Evolutionary conservation across 2,329 filamentous ascomycete genomes (phyloP).

Genomic region (Cercospora berteroae): DNA sequence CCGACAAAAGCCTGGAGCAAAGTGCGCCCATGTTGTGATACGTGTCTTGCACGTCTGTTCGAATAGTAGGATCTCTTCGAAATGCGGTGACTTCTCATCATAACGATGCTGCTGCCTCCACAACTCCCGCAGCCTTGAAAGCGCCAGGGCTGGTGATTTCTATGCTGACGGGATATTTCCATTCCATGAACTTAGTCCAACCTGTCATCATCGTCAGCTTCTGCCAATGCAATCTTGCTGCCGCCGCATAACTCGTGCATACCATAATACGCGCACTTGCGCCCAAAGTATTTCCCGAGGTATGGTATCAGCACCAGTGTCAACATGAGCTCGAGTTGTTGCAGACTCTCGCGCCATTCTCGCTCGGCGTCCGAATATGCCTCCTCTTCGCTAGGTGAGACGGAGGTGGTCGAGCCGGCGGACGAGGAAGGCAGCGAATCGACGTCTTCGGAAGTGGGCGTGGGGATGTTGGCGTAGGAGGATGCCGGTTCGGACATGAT

Average conservation of each 20-base stretch:
- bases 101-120: constrained; percentile 48
- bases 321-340: constrained; percentile 87
- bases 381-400: constrained; percentile 44
- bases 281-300: constrained; percentile 88
- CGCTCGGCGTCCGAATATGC: constrained; percentile 78
- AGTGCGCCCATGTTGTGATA: background rate
- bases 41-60: background rate
- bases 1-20: background rate
- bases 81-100: constrained; percentile 18
- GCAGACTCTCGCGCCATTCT: constrained; percentile 91
- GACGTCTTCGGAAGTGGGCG: constrained; percentile 43
- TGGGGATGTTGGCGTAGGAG: constrained; percentile 50
- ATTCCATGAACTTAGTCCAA: constrained; percentile 92
- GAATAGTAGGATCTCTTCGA: background rate
- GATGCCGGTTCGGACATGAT: constrained; percentile 49
- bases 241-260: constrained; percentile 41
- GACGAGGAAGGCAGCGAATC: constrained; percentile 54
- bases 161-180: constrained; percentile 83
- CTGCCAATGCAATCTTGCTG: background rate
- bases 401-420: constrained; percentile 48
- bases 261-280: constrained; percentile 97
- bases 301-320: constrained; percentile 95
- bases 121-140: constrained; percentile 48
- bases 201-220: constrained; percentile 53
- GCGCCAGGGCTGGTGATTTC: constrained; percentile 46